Evolutionary conservation across 2,329 filamentous ascomycete genomes (phyloP), one percentile per base, ranked within the genome.

Genomic region (Mycosphaerelloides madeirae): DNA sequence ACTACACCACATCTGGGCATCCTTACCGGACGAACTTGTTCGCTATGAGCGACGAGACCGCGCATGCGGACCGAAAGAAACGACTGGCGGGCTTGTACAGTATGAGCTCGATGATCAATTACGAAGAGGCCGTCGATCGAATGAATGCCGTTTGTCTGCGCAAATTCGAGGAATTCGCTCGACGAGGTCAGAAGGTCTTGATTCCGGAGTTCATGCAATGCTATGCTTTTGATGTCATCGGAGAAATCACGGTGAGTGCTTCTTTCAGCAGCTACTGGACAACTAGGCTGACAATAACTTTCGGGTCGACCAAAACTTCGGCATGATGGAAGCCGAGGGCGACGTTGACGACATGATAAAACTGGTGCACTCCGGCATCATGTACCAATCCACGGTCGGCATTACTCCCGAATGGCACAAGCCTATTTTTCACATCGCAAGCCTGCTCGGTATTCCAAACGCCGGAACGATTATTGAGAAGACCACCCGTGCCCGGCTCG

Each of bases 221-320:
- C 16, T 69, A 67, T 44, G 67, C 66, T 7, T 69, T 68, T n/a
- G n/a, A n/a, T 37, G 65, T 71, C 20, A 71, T 69, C 20, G 67
- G 67, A 22, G 65, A 68, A 51, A 50, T 70, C 15, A 67, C 66
- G 1, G 67, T 35, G 20, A 11, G 4, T 18, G 8, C 20, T 13
- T 5, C 15, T 15, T 8, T 11, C 4, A 6, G 4, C 13, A 4
- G 14, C 32, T 12, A n/a, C n/a, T 6, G 31, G 5, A 35, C 5
- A 18, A 7, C 32, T 3, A 18, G 11, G 15, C 15, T 35, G 32
- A 35, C 32, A 33, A 8, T 18, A 35, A n/a, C n/a, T n/a, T n/a
- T n/a, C n/a, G n/a, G 20, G 18, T 67, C 43, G 63, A 61, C 20
- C 58, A 64, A 43, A 52, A 56, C 29, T 69, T 69, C 43, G 62